Conservation (phyloP, 305 asterid genomes). For the Petunia hybrid region DNA sequence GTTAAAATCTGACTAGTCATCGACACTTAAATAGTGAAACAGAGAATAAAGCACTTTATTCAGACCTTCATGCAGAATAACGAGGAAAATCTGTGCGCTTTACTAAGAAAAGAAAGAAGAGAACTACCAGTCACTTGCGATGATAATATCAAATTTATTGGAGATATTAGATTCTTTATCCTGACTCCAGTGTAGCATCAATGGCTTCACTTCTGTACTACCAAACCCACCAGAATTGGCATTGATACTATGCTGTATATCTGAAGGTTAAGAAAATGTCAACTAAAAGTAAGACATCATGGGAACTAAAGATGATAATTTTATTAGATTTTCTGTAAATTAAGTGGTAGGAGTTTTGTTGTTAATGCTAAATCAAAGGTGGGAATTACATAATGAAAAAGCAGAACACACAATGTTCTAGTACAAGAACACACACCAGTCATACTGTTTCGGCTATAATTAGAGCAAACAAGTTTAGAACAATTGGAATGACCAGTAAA, state of each 20-base stretch:
- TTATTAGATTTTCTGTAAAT: not conserved
- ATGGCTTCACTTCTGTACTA: constrained; percentile 65
- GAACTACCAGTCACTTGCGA: constrained; percentile 93
- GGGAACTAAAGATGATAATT: not conserved
- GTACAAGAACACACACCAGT: not conserved
- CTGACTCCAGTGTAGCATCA: constrained; percentile 85
- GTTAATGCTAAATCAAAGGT: not conserved
- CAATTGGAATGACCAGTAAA: not conserved
- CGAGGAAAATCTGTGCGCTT: not conserved
- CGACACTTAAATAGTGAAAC: not conserved
- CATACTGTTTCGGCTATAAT: not conserved
- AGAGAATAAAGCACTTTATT: not conserved
- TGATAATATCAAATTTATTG: constrained; percentile 69
- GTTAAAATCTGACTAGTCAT: not conserved
- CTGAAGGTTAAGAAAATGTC: constrained; percentile 65
- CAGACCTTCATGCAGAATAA: constrained; percentile 35
- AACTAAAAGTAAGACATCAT: constrained; percentile 30
- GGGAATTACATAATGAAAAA: not conserved
- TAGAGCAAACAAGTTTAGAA: not conserved
- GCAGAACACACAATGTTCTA: not conserved
- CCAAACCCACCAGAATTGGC: constrained; percentile 69
- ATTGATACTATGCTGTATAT: constrained; percentile 66
- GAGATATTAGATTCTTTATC: constrained; percentile 42
- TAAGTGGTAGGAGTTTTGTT: not conserved
- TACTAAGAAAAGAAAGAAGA: constrained; percentile 12